phyloP scores from a whole-genome alignment of 2,329 filamentous ascomycete species.

The Sporothrix phasma region DNA sequence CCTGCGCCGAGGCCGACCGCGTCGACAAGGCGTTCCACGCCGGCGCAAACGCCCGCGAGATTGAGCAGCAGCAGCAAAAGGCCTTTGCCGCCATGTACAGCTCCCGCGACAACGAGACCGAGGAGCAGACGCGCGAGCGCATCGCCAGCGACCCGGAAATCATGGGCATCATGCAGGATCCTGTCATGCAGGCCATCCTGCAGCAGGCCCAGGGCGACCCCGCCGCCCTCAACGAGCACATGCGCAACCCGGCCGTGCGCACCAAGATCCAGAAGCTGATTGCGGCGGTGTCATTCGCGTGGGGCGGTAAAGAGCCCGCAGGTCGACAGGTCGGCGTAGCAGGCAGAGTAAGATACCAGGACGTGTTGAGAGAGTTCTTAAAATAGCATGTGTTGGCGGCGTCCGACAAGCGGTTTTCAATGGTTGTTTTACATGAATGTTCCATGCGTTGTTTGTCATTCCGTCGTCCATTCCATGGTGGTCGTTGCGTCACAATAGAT shows the following conservation, averaged over 20 bases:
- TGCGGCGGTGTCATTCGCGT: constrained; percentile 80
- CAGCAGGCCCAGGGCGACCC: constrained; percentile 94
- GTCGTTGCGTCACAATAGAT: neutral
- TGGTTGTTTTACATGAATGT: neutral
- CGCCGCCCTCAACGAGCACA: constrained; percentile 87
- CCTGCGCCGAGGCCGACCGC: constrained; percentile 67
- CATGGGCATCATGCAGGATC: constrained; percentile 84
- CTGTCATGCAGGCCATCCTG: constrained; percentile 94
- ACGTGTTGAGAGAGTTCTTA: too few relatives aligned
- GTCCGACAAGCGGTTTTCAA: neutral
- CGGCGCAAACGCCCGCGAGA: constrained; percentile 78
- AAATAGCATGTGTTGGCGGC: constrained; percentile 3
- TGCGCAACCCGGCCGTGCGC: constrained; percentile 80
- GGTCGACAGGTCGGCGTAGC: too few relatives aligned
- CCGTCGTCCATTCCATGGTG: neutral
- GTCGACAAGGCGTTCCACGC: constrained; percentile 60
- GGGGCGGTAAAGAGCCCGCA: constrained; percentile 14
- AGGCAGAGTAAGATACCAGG: neutral
- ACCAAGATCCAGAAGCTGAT: constrained; percentile 92
- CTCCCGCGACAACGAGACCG: constrained; percentile 84
- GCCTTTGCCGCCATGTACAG: constrained; percentile 83
- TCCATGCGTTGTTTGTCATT: neutral
- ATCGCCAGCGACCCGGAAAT: constrained; percentile 91
- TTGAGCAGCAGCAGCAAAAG: constrained; percentile 90
- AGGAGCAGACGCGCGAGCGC: constrained; percentile 88